Evolutionary conservation across 371 early-diverging fungal species (phyloP), one percentile per base, ranked within the genome.

Genomic region (Mortierella sp.): DNA sequence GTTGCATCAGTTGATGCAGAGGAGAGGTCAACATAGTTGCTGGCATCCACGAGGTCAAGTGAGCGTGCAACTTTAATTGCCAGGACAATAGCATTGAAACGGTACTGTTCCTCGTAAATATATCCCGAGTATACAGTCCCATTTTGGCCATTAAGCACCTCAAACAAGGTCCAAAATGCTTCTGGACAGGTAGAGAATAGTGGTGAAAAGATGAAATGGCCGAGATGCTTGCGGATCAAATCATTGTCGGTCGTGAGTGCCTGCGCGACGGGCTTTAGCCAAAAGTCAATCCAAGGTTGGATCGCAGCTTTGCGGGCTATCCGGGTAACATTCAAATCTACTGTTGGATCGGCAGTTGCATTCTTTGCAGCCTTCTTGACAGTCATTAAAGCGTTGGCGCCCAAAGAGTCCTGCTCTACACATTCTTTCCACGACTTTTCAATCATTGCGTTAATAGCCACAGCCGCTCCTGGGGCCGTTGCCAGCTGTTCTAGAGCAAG

Each of bases 401-500:
- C 75, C 20, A 37, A 70, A n/a, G 72, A 64, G 12, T 81, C 79
- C 59, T 69, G 84, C 9, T 77, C 83, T 26, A 89, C 49, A 10
- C 86, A 73, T 11, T 88, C 84, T 37, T 78, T 79, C 83, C 83
- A 76, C 0, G 71, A 65, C 43, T 67, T 69, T 26, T 73, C 77
- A 39, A 84, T 65, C 75, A 84, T 83, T 3, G 77, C 68, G 12
- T 76, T 77, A 12, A 90, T 69, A 10, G 91, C 84, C 8, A 77
- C 83, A 0, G 93, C 86, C 11, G 91, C 91, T 70, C 93, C 88
- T 30, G 95, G 86, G 6, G 93, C 92, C 54, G 95, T 84, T 4
- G 87, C 86, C 24, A 91, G 85, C 64, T 92, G 91, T 30, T 92
- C 87, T 78, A 94, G 86, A 0, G 90, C 89, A 60, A 84, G 73